phyloP scores from a whole-genome alignment of 139 green algal genomes.

The Auxenochlorella protothecoides region DNA sequence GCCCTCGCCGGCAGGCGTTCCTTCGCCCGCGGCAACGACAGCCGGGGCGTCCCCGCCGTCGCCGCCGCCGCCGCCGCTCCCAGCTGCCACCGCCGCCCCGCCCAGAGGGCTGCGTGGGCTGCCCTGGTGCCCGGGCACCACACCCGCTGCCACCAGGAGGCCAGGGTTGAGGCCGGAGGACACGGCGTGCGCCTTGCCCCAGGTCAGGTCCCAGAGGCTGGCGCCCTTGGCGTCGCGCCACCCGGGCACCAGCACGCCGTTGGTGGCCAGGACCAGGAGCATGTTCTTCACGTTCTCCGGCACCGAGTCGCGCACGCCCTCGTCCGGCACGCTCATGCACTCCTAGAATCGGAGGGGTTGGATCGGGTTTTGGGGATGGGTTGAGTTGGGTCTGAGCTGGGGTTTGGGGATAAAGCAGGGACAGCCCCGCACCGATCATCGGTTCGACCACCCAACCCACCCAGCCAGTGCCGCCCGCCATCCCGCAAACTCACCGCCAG shows the following conservation, averaged over 20 bases:
- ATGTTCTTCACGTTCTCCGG: constrained; percentile 92
- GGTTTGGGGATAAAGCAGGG: neutral
- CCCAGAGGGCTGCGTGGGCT: too few species aligned
- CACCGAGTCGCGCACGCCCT: constrained; percentile 72
- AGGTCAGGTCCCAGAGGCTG: constrained; percentile 74
- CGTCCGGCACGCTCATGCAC: constrained; percentile 40
- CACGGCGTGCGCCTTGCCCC: constrained; percentile 35
- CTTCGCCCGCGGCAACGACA: too few species aligned
- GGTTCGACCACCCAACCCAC: too few species aligned
- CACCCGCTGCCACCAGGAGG: constrained; percentile 20
- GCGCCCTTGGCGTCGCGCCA: constrained; percentile 33
- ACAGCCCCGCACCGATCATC: neutral
- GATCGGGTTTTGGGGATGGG: neutral
- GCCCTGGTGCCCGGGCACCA: neutral
- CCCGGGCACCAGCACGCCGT: constrained; percentile 37
- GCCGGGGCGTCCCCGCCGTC: too few species aligned
- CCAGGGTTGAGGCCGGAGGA: constrained; percentile 41
- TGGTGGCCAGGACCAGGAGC: constrained; percentile 77
- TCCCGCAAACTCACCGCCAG: constrained; percentile 15
- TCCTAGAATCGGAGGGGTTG: constrained; percentile 6
- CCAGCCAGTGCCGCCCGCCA: too few species aligned
- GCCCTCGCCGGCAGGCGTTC: too few species aligned
- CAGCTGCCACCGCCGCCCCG: too few species aligned
- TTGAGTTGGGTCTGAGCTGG: neutral
- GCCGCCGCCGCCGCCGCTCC: too few species aligned